Base-by-base conservation (phyloP, 768 basidiomycete genomes). In the Coprinellus aureogranulatus region DNA sequence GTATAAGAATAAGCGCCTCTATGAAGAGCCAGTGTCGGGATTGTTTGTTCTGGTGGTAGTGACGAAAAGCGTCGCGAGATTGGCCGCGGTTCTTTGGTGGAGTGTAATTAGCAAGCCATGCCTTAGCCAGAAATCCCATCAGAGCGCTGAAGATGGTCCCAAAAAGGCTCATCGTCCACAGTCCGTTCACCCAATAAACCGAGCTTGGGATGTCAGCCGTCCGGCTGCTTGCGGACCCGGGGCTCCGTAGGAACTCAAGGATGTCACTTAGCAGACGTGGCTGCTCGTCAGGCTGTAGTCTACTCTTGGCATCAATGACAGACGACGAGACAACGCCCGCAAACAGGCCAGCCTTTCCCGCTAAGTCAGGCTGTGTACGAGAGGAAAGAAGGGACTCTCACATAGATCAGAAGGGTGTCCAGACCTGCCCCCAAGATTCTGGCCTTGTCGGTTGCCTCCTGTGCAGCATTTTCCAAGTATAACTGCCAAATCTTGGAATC, bases 111-210 rank as follows among this genome's bases (percentile, higher is more conserved):
- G 60, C 46, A 5, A 63, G 58, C 64, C 64, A 65, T 16, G 58
- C 60, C 49, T 60, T 61, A 12, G 64, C 66, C 4, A 69, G 63
- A 28, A 67, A 66, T 9, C 66, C 67, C 20, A 62, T 60, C 41
- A 71, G 62, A 4, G 70, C 70, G 62, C 68, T 62, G 20, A 61
- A 64, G 11, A 69, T 59, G 9, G 64, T 65, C 40, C 62, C 62
- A 14, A 62, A 60, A 6, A 71, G 61, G 34, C 68, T 69, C 22
- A 65, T 60, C 45, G 66, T 67, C 66, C 66, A 67, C 2, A 68
- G 55, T 2, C 64, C 54, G 49, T 71, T 71, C 22, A 64, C 59
- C 46, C 61, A 57, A 6, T 68, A 52, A 26, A 61, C 28, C 10
- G 58, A 28, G 2, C 54, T 44, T 9, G 64, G 47, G 1, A 65